A percentile compares a stretch with the other conserved stretches of the same genome.
These are phyloP conservation scores for Aphanomyces euteiches DNA, from an alignment of 352 stramenopile species.

Conservation along the genomic window DNA sequence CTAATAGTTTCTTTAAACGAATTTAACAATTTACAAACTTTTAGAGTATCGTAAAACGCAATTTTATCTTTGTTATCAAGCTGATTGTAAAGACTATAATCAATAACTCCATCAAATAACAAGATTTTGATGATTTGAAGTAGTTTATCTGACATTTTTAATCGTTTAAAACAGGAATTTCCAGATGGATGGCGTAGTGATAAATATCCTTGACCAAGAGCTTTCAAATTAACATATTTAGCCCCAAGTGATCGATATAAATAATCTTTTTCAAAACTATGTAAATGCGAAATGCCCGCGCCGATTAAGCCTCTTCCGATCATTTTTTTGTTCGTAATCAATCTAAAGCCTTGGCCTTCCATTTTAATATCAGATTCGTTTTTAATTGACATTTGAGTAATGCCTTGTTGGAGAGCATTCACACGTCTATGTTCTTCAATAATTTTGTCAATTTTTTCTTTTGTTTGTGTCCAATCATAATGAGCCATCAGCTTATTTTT, in stretches of 20 bases:
- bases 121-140: not conserved
- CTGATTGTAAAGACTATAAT: constrained; percentile 2
- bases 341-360: too few species aligned
- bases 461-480: too few species aligned
- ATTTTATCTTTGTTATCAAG: constrained; percentile 14
- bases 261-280: not conserved
- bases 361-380: too few species aligned
- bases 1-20: not conserved
- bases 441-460: too few species aligned
- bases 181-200: too few species aligned
- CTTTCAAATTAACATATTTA: constrained; percentile 13
- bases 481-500: too few species aligned
- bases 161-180: not conserved
- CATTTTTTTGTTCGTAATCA: not conserved
- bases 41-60: not conserved
- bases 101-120: not conserved
- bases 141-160: not conserved
- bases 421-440: too few species aligned
- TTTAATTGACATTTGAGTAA: too few species aligned
- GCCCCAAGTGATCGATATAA: not conserved
- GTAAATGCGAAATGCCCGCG: not conserved
- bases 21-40: not conserved
- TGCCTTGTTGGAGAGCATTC: too few species aligned
- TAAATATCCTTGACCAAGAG: not conserved
- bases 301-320: constrained; percentile 1